Conservation (phyloP, 441 rosid species). For the Adansonia rubrostipa region DNA sequence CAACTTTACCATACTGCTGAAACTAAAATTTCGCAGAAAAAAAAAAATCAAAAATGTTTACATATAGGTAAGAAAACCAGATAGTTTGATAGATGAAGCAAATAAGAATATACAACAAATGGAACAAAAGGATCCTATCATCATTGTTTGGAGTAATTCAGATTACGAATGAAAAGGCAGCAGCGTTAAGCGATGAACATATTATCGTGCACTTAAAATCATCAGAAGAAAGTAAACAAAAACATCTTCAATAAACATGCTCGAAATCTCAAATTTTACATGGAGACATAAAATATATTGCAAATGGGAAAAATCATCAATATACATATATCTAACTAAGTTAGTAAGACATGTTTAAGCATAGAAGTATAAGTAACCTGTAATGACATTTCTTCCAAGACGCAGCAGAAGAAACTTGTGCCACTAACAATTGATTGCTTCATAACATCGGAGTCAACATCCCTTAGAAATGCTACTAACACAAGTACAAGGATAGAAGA, state of each 20-base stretch:
- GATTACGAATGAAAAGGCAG: neutral
- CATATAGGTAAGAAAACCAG: neutral
- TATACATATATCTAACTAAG: neutral
- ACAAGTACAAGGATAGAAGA: conserved; percentile 63
- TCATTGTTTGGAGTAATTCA: neutral
- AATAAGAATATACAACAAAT: neutral
- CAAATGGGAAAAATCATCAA: neutral
- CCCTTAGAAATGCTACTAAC: conserved; percentile 67
- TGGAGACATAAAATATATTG: neutral
- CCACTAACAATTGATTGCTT: conserved; percentile 75
- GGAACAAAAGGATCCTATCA: neutral
- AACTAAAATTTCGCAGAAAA: conserved; percentile 47
- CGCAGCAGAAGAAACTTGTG: conserved; percentile 59
- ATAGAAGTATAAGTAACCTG: conserved; percentile 60
- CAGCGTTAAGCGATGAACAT: neutral
- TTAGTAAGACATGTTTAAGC: neutral
- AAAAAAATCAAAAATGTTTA: neutral
- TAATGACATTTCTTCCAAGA: conserved; percentile 79
- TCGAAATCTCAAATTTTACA: neutral
- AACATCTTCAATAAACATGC: neutral
- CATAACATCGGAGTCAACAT: conserved; percentile 63
- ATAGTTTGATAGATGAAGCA: neutral
- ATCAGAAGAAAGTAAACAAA: neutral
- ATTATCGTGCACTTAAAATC: neutral
- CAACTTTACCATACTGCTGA: conserved; percentile 71